Percentiles rank a stretch among this genome's conserved stretches.
These are phyloP conservation scores for Camillea tinctor DNA, from an alignment of 2,329 filamentous ascomycete species.

Conservation along the genomic window DNA sequence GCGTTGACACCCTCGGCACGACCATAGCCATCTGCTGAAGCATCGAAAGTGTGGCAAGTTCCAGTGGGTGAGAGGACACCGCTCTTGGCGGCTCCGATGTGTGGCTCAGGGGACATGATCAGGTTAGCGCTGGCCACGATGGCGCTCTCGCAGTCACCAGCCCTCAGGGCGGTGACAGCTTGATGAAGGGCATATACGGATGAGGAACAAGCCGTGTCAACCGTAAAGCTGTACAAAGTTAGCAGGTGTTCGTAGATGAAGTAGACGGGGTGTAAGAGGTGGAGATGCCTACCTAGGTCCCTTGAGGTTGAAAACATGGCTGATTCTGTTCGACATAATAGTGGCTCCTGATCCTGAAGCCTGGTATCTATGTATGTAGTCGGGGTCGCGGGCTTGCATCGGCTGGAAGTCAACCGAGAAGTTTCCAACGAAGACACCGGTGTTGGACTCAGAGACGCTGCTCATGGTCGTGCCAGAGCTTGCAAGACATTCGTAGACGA, in stretches of 20 bases:
- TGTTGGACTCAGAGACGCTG: background rate
- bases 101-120: background rate
- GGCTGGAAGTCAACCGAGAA: conserved; percentile 11
- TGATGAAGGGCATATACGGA: conserved; percentile 8
- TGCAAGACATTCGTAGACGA: background rate
- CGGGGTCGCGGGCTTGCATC: background rate
- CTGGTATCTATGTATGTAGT: conserved; percentile 7
- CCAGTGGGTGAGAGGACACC: conserved; percentile 8
- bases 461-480: background rate
- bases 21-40: conserved; percentile 42
- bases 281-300: background rate
- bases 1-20: conserved; percentile 46
- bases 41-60: conserved; percentile 16
- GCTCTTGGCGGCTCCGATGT: background rate
- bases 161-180: conserved; percentile 2
- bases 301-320: conserved; percentile 12
- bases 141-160: conserved; percentile 10
- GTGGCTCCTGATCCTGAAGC: conserved; percentile 3
- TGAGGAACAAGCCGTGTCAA: conserved; percentile 10
- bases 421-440: conserved; percentile 7
- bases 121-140: conserved; percentile 10
- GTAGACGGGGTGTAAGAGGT: background rate
- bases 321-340: conserved; percentile 8
- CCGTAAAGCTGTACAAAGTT: background rate
- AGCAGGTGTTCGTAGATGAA: no score